Evolutionary conservation across 768 basidiomycete genomes (phyloP).

Genomic region (Pleurotus citrinopileatus): DNA sequence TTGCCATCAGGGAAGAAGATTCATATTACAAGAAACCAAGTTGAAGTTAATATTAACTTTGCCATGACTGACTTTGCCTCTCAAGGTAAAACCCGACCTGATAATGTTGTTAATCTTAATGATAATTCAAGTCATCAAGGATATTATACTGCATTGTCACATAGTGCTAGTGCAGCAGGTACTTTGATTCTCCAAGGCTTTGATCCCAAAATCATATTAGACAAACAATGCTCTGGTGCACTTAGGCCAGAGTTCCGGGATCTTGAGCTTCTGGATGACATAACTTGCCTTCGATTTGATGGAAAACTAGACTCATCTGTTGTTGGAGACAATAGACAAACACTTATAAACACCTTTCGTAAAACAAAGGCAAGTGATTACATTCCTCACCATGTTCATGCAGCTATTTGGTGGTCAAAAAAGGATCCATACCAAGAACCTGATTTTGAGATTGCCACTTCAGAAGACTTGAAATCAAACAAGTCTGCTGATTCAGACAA

Average conservation of each 20-base stretch:
- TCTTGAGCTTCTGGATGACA: conserved; percentile 16
- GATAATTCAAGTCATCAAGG: conserved; percentile 12
- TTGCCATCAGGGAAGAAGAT: conserved; percentile 18
- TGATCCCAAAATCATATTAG: background rate
- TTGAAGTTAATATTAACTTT: conserved; percentile 23
- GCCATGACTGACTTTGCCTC: conserved; percentile 27
- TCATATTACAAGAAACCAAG: conserved; percentile 17
- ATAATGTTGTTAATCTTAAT: conserved; percentile 25
- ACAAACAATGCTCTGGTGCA: background rate
- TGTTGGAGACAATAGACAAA: background rate
- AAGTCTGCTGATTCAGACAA: background rate
- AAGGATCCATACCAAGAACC: background rate
- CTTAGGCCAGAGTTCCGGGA: conserved; percentile 12
- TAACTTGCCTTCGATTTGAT: conserved; percentile 12
- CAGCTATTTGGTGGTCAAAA: background rate
- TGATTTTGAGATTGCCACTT: background rate
- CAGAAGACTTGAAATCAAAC: background rate
- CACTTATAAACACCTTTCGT: background rate
- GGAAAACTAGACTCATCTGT: background rate
- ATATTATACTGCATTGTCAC: conserved; percentile 26
- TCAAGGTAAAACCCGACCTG: background rate
- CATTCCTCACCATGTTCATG: background rate
- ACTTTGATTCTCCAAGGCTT: conserved; percentile 21
- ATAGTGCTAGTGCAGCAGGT: conserved; percentile 17
- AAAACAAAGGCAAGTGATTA: background rate